These are phyloP conservation scores for Daldinia decipiens DNA, from an alignment of 495 filamentous ascomycete species.

Conservation along the genomic window DNA sequence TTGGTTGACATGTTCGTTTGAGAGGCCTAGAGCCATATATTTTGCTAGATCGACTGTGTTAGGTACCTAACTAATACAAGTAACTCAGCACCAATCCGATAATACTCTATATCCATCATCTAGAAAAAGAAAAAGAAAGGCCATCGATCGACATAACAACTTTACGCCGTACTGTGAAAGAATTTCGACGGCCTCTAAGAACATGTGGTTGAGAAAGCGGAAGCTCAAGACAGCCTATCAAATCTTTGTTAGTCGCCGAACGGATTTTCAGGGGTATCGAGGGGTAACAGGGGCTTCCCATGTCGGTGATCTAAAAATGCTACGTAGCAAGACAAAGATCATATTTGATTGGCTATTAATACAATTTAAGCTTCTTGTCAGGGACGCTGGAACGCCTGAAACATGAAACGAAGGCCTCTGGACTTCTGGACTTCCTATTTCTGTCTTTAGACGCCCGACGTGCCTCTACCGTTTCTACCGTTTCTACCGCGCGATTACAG, in stretches of 20 bases:
- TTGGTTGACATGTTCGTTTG: slow-evolving; percentile 14
- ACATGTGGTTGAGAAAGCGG: slow-evolving; percentile 15
- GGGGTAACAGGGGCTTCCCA: background rate
- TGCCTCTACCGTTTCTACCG: slow-evolving; percentile 7
- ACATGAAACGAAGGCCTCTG: slow-evolving; percentile 31
- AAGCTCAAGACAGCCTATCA: background rate
- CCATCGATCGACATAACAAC: slow-evolving; percentile 10
- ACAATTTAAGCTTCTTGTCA: slow-evolving; percentile 5
- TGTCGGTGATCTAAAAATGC: slow-evolving; percentile 25
- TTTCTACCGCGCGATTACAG: slow-evolving; percentile 36
- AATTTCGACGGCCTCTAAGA: slow-evolving; percentile 13
- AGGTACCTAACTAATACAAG: background rate
- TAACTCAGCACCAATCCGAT: slow-evolving; percentile 7
- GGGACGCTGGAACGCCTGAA: slow-evolving; percentile 12
- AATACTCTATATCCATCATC: slow-evolving; percentile 9
- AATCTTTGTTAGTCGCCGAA: slow-evolving; percentile 1
- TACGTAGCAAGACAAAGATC: slow-evolving; percentile 13
- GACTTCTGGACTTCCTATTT: slow-evolving; percentile 23
- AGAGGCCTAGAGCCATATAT: background rate
- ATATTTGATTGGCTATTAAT: slow-evolving; percentile 26
- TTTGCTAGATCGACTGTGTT: slow-evolving; percentile 9
- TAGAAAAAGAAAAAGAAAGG: slow-evolving; percentile 11
- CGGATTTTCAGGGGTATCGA: slow-evolving; percentile 36
- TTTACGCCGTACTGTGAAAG: slow-evolving; percentile 6
- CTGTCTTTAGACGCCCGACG: slow-evolving; percentile 17